Conservation (phyloP, 1,139 yeast species). For the Debaryomyces singareniensis region DNA sequence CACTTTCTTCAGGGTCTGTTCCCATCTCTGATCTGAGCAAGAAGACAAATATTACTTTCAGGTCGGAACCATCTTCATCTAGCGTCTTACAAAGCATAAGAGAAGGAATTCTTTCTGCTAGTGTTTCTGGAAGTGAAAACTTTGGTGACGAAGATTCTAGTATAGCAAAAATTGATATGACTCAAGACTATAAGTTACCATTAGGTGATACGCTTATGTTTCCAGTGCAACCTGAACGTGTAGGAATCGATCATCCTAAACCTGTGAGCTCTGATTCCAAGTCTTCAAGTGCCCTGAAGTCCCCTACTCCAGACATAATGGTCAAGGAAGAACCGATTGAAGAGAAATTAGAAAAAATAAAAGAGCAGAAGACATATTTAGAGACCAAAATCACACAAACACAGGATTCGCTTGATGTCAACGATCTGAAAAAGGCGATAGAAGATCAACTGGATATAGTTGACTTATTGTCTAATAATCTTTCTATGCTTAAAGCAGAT, state of each 20-base stretch:
- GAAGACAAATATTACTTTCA: conserved; percentile 18
- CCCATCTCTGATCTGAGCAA: conserved; percentile 30
- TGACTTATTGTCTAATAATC: conserved; percentile 19
- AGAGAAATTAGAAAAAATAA: conserved; percentile 23
- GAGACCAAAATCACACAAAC: conserved; percentile 26
- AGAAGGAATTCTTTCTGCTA: conserved; percentile 18
- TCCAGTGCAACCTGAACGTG: conserved; percentile 38
- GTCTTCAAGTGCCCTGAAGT: conserved; percentile 7
- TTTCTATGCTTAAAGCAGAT: conserved; percentile 17
- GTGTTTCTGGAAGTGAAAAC: conserved; percentile 9
- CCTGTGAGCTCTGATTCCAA: conserved; percentile 1
- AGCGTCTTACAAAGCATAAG: conserved; percentile 36
- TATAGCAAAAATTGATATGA: conserved; percentile 53
- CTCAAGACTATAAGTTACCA: conserved; percentile 46
- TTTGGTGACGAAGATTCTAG: conserved; percentile 28
- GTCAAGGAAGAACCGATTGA: conserved; percentile 29
- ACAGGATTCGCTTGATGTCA: conserved; percentile 22
- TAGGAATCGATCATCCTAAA: conserved; percentile 3
- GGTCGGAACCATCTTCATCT: conserved; percentile 24
- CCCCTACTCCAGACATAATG: conserved; percentile 12
- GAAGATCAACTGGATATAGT: conserved; percentile 29
- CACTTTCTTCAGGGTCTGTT: conserved; percentile 63
- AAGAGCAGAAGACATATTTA: conserved; percentile 22
- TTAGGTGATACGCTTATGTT: conserved; percentile 40
- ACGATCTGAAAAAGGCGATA: conserved; percentile 24